Evolutionary conservation across 768 basidiomycete genomes (phyloP), one percentile per base, ranked within the genome.

Genomic region (Rhodotorula sphaerocarpa): DNA sequence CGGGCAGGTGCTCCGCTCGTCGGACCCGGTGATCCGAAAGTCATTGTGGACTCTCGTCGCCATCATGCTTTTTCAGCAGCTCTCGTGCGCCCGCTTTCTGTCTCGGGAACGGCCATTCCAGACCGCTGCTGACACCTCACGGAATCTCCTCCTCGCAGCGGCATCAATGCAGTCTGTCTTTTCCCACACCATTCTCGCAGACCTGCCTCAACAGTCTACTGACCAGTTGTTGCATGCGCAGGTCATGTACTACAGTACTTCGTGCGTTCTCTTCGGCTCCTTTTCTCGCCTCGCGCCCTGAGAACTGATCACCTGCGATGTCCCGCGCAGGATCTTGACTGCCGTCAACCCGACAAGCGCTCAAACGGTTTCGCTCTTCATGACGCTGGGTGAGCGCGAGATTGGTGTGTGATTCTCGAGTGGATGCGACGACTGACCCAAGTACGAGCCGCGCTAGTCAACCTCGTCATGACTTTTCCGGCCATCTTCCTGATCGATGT

Each of bases 1-100:
- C n/a, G 12, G 30, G 2, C 41, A 67, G 14, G 61, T 67, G 3
- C 39, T 59, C 23, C 6, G 30, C 15, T 59, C 58, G 18, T 27
- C 21, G 10, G 58, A 58, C n/a, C 48, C 43, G 21, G 50, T 45
- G 9, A 50, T 87, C 33, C 79, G 82, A 46, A 79, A 75, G 59
- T 84, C 88, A 7, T 78, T 90, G 34, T 73, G 81, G 23, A 84
- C 84, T 45, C 79, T 88, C 10, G 81, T 81, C 63, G 81, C 83
- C 63, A 83, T 81, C 3, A 90, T 88, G 87, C 63, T 83, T 25
- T 81, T 83, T 31, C 88, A 90, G 67, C 88, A 90, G 73, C 53
- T 88, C 34, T 90, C 87, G 87, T 83, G 72, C 52, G 70, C 63
- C 28, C n/a, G 11, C 33, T 28, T n/a, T 18, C 39, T 2, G 18